Base-by-base conservation (phyloP, 202 grass and related monocot species). In the Saccharum hybrid region DNA sequence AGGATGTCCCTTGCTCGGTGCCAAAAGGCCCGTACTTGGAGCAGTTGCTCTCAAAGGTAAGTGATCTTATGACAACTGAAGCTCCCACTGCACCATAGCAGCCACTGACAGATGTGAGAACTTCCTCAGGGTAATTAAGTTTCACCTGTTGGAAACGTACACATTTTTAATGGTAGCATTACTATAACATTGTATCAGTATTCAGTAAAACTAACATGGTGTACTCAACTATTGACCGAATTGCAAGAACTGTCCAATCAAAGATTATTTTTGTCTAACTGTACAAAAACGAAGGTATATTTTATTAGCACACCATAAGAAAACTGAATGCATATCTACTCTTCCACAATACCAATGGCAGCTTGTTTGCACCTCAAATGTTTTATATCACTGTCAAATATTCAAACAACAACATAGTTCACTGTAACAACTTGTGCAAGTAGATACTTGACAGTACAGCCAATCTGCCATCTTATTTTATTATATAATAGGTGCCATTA, bases 1-100 rank as follows among this genome's bases (percentile, higher is more conserved):
- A 95, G 49, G 85, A 86, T 3, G 72, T 90, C 1, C 93, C 93
- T 12, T 75, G 59, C 61, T 92, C 90, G 13, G 79, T 83, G 23
- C 90, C 90, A 19, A 88, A 94, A 11, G 90, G 87, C 40, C 90
- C 92, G 9, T 92, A 94, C 74, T 84, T 92, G 13, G 87, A 90
- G 33, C 82, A 79, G 46, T 82, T 92, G 60, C 74, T 90, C 71
- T 77, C 46, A 13, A 94, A 86, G 56, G 87, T 84, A 7, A 92
- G 83, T 6, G 92, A 94, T 49, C 87, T 92, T 28, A 92, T 38
- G 46, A 88, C 83, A 46, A 73, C 66, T 15, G 78, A 67, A 26
- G 60, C 23, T 11, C 83, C 85, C 18, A 81, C 46, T 68, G 84
- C 70, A 56, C 71, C 72, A 13, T 90, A 94, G 66, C 81, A 92